Conservation (phyloP, 2,329 filamentous ascomycete species). For the Lachnellula cervina region DNA sequence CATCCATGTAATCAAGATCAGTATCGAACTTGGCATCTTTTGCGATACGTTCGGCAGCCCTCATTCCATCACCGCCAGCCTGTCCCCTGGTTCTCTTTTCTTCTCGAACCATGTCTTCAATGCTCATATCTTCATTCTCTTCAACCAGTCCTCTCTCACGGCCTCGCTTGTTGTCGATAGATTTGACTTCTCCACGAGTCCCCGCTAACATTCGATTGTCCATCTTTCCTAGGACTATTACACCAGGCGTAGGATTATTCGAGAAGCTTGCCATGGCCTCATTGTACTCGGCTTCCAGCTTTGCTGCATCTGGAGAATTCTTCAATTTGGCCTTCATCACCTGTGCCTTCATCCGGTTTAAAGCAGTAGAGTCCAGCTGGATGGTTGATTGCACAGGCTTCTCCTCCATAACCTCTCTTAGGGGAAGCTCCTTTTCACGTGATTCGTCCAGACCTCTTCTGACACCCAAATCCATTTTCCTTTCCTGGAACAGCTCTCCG, state of each 20-base stretch:
- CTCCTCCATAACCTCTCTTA: constrained; percentile 56
- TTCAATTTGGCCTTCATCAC: constrained; percentile 94
- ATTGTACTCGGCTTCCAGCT: constrained; percentile 81
- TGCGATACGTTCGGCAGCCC: constrained; percentile 86
- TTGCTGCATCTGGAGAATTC: constrained; percentile 66
- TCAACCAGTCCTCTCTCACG: constrained; percentile 78
- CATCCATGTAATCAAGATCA: constrained; percentile 94
- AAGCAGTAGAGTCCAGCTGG: constrained; percentile 65
- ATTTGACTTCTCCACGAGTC: constrained; percentile 65
- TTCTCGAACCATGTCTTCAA: constrained; percentile 96
- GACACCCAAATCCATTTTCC: constrained; percentile 56
- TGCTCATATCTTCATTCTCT: constrained; percentile 91
- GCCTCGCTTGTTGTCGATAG: constrained; percentile 74
- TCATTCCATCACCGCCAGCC: constrained; percentile 71
- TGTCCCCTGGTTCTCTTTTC: constrained; percentile 80
- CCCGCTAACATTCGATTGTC: constrained; percentile 86
- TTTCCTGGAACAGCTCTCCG: constrained; percentile 78
- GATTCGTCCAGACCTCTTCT: constrained; percentile 35
- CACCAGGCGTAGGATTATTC: constrained; percentile 53
- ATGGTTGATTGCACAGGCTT: constrained; percentile 43
- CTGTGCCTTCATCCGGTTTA: constrained; percentile 88
- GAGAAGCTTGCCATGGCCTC: constrained; percentile 61
- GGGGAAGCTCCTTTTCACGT: constrained; percentile 36
- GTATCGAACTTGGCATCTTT: constrained; percentile 89
- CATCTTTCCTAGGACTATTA: constrained; percentile 81